These are phyloP conservation scores for Wickerhamiella bombiphila DNA, from an alignment of 805 yeast genomes.

Conservation along the genomic window DNA sequence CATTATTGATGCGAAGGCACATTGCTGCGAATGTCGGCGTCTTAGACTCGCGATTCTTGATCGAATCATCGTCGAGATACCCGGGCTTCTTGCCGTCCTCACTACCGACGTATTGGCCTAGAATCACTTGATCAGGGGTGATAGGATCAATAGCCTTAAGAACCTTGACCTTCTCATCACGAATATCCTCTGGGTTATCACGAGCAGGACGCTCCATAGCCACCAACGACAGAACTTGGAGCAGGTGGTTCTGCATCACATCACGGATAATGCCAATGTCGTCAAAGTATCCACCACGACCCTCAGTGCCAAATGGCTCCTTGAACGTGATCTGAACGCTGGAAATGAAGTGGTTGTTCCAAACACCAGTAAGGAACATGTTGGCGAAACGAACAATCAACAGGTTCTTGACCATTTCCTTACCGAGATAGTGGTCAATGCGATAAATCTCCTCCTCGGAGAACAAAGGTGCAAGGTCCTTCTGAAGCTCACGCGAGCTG, in stretches of 20 bases:
- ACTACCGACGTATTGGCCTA: conserved; percentile 80
- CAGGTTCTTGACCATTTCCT: conserved; percentile 94
- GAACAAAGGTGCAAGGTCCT: conserved; percentile 69
- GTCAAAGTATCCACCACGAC: conserved; percentile 97
- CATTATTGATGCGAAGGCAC: conserved; percentile 64
- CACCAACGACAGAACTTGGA: conserved; percentile 79
- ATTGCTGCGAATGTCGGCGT: conserved; percentile 89
- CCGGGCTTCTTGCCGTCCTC: conserved; percentile 80
- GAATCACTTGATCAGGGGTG: conserved; percentile 46
- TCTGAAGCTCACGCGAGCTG: conserved; percentile 63
- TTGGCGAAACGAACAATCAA: conserved; percentile 83
- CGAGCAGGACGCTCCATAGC: conserved; percentile 93
- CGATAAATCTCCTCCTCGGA: conserved; percentile 83
- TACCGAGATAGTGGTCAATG: conserved; percentile 95
- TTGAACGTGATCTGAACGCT: conserved; percentile 83
- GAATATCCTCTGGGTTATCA: conserved; percentile 81
- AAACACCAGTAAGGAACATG: conserved; percentile 69
- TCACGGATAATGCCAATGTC: conserved; percentile 90
- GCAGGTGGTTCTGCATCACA: conserved; percentile 93
- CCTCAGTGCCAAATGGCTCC: conserved; percentile 98
- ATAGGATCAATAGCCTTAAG: conserved; percentile 66
- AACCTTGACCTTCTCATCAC: conserved; percentile 93
- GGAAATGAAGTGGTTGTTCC: conserved; percentile 70
- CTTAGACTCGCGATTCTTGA: conserved; percentile 53
- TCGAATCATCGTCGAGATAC: conserved; percentile 85